Conservation (phyloP, 2,329 filamentous ascomycete genomes). For the Neofusicoccum umdonicola region DNA sequence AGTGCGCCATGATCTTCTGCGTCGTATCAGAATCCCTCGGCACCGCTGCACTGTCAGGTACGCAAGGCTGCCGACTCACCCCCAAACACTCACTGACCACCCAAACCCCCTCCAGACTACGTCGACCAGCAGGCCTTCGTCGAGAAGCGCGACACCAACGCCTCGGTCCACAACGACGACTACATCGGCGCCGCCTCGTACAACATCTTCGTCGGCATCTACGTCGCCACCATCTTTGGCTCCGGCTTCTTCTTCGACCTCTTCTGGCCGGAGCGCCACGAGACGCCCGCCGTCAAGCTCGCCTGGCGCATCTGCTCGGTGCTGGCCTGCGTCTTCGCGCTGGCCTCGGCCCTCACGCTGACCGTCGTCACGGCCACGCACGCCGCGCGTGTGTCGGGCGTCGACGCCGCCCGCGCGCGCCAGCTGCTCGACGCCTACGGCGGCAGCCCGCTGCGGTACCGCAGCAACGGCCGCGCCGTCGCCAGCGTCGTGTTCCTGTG, state of each 20-base stretch:
- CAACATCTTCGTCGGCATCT: constrained; percentile 60
- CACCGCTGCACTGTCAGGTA: constrained; percentile 55
- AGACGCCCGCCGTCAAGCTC: constrained; percentile 48
- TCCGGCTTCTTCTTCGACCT: constrained; percentile 62
- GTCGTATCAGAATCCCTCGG: constrained; percentile 58
- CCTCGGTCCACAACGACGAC: constrained; percentile 53
- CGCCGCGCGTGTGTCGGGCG: constrained; percentile 43
- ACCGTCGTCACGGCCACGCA: constrained; percentile 52
- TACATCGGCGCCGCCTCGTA: constrained; percentile 56
- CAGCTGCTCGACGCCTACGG: constrained; percentile 29
- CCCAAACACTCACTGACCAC: neutral
- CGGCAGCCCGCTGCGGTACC: constrained; percentile 45
- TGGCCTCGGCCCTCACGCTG: constrained; percentile 49
- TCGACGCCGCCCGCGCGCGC: constrained; percentile 29
- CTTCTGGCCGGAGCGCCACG: constrained; percentile 57
- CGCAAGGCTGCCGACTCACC: constrained; percentile 8
- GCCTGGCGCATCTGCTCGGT: constrained; percentile 56
- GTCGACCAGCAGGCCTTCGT: constrained; percentile 53
- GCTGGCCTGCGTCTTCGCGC: constrained; percentile 46
- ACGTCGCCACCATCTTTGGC: constrained; percentile 58
- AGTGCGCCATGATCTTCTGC: constrained; percentile 58
- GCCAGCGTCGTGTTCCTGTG: constrained; percentile 54
- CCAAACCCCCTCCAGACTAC: constrained; percentile 44
- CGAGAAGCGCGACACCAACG: constrained; percentile 37
- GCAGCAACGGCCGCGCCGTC: constrained; percentile 50